Conservation (phyloP, 345 rosid genomes). For the Salix brachista region DNA sequence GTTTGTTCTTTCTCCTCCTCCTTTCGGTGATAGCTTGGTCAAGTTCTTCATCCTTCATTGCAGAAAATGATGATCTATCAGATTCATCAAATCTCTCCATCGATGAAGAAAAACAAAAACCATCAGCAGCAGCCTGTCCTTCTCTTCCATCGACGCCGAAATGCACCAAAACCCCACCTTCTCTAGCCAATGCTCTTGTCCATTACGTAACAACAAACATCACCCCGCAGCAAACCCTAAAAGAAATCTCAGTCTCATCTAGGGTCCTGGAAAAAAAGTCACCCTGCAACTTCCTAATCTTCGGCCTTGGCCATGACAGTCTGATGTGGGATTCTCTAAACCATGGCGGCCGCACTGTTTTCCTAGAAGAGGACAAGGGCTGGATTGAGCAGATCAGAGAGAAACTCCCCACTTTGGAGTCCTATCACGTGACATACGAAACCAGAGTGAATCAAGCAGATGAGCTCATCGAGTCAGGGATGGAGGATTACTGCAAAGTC, state of each 20-base stretch:
- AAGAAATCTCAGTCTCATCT: conserved; percentile 69
- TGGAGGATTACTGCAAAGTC: conserved; percentile 35
- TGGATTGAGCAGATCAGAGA: conserved; percentile 62
- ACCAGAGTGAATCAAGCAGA: conserved; percentile 61
- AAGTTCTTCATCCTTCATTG: conserved; percentile 10
- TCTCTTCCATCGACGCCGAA: conserved; percentile 11
- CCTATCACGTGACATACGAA: conserved; percentile 70
- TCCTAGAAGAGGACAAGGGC: conserved; percentile 73
- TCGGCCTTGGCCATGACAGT: conserved; percentile 87
- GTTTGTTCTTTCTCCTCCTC: conserved; percentile 38
- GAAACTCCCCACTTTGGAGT: conserved; percentile 50
- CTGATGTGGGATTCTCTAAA: conserved; percentile 87
- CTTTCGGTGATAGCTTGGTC: conserved; percentile 43
- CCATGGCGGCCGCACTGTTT: conserved; percentile 76
- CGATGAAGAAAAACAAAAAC: too few relatives aligned
- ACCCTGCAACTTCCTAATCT: conserved; percentile 83
- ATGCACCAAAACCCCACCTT: conserved; percentile 60
- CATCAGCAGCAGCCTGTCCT: conserved; percentile 14
- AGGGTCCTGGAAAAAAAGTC: conserved; percentile 57
- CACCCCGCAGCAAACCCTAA: conserved; percentile 85
- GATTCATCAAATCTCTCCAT: too few relatives aligned
- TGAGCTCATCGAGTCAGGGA: conserved; percentile 42
- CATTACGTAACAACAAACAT: conserved; percentile 71
- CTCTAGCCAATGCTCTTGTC: conserved; percentile 60
- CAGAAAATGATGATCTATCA: conserved; percentile 9